These are phyloP conservation scores for Dalbergia cochinchinensis DNA, from an alignment of 306 rosid species.

Conservation along the genomic window DNA sequence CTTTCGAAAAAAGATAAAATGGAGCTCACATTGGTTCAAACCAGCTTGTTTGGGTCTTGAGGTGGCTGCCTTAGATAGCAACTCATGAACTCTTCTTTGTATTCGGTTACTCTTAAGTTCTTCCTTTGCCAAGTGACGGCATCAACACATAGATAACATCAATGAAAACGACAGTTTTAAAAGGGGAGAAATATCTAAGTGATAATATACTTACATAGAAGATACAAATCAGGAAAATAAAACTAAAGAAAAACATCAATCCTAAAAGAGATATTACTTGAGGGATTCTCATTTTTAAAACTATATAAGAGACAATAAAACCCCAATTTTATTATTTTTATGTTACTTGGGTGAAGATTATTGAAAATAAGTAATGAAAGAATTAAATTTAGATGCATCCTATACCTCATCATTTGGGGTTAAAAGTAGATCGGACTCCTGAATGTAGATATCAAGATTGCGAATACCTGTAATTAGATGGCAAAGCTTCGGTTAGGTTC, in stretches of 20 bases:
- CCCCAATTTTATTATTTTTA: background rate
- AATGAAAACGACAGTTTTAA: conserved; percentile 26
- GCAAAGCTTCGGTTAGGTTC: conserved; percentile 26
- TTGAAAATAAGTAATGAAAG: conserved; percentile 23
- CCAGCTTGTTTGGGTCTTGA: conserved; percentile 55
- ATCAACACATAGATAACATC: conserved; percentile 46
- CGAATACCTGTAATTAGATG: conserved; percentile 62
- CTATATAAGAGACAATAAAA: background rate
- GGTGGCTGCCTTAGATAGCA: conserved; percentile 82
- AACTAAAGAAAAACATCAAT: conserved; percentile 9
- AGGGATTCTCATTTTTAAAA: background rate
- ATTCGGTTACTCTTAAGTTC: conserved; percentile 85
- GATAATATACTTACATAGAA: conserved; percentile 23
- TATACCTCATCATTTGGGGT: conserved; percentile 81
- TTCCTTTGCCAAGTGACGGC: conserved; percentile 74
- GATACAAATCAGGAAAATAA: background rate
- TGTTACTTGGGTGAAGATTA: conserved; percentile 2
- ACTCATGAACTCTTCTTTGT: conserved; percentile 80
- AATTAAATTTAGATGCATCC: conserved; percentile 5
- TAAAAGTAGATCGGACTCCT: conserved; percentile 75
- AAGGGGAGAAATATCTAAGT: background rate
- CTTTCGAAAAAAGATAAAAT: conserved; percentile 80
- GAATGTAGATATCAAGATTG: conserved; percentile 67
- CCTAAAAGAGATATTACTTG: conserved; percentile 3
- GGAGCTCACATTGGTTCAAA: conserved; percentile 72